Conservation (phyloP, 225 moss, liverwort and hornwort species). For the Straminergon stramineum region DNA sequence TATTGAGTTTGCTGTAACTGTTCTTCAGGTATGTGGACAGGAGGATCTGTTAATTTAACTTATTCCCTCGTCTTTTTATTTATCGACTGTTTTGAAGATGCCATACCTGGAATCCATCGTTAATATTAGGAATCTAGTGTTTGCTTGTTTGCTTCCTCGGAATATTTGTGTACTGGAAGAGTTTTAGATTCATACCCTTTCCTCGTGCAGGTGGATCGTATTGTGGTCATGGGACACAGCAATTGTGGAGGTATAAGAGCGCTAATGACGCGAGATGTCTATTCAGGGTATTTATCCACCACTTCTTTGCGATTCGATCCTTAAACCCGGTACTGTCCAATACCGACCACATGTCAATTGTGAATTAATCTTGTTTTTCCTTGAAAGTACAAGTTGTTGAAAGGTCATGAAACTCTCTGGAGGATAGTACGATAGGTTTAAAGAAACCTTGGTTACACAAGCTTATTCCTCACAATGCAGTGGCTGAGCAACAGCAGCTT, state of each 20-base stretch:
- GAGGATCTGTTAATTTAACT: background rate
- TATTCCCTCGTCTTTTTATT: background rate
- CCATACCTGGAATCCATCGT: background rate
- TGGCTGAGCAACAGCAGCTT: background rate
- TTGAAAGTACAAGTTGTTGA: background rate
- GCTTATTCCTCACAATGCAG: background rate
- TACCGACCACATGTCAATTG: background rate
- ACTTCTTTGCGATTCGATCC: background rate
- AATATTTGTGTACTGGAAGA: background rate
- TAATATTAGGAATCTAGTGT: background rate
- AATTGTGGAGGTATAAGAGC: constrained; percentile 84
- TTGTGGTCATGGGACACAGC: constrained; percentile 88
- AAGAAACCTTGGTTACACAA: background rate
- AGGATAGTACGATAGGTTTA: background rate
- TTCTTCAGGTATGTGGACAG: constrained; percentile 36
- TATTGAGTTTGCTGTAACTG: constrained; percentile 74
- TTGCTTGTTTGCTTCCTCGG: background rate
- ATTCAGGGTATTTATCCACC: constrained; percentile 13
- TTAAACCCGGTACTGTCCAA: background rate
- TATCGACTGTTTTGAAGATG: background rate
- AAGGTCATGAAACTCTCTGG: background rate
- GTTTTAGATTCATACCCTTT: background rate
- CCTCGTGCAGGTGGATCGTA: constrained; percentile 61
- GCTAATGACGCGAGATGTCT: constrained; percentile 56
- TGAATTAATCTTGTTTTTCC: background rate